Conservation (phyloP, 2,329 filamentous ascomycete genomes). For the Penicillium psychrosexuale region DNA sequence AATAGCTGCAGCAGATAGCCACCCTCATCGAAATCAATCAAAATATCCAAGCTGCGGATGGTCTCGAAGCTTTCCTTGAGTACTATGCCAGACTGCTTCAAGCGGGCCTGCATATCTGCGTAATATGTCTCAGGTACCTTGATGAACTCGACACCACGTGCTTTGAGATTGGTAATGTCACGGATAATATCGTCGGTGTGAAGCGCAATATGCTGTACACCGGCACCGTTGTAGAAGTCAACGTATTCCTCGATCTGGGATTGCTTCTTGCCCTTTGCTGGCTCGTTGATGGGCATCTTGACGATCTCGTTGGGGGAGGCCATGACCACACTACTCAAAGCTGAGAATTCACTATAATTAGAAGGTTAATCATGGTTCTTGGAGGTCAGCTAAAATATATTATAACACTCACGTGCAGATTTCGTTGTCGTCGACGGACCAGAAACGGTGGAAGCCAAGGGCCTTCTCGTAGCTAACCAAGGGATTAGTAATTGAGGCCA, state of each 20-base stretch:
- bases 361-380: neutral
- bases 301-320: constrained; percentile 76
- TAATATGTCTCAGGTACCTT: constrained; percentile 86
- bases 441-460: constrained; percentile 93
- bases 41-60: constrained; percentile 73
- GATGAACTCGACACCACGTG: constrained; percentile 92
- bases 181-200: constrained; percentile 75
- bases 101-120: constrained; percentile 66
- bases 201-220: constrained; percentile 91
- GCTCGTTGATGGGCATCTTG: constrained; percentile 99
- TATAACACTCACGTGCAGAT: constrained; percentile 62
- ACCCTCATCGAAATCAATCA: constrained; percentile 92
- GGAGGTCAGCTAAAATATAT: no score
- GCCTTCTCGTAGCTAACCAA: constrained; percentile 71
- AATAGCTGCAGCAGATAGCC: constrained; percentile 78
- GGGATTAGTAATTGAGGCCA: constrained; percentile 3
- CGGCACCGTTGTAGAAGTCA: constrained; percentile 82
- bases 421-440: constrained; percentile 89
- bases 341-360: constrained; percentile 66
- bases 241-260: constrained; percentile 94
- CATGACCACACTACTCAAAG: constrained; percentile 88
- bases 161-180: constrained; percentile 72
- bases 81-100: constrained; percentile 59
- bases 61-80: constrained; percentile 78
- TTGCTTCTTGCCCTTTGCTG: constrained; percentile 82